phyloP scores from a whole-genome alignment of 352 stramenopile genomes.

The Globisporangium recalcitrans region DNA sequence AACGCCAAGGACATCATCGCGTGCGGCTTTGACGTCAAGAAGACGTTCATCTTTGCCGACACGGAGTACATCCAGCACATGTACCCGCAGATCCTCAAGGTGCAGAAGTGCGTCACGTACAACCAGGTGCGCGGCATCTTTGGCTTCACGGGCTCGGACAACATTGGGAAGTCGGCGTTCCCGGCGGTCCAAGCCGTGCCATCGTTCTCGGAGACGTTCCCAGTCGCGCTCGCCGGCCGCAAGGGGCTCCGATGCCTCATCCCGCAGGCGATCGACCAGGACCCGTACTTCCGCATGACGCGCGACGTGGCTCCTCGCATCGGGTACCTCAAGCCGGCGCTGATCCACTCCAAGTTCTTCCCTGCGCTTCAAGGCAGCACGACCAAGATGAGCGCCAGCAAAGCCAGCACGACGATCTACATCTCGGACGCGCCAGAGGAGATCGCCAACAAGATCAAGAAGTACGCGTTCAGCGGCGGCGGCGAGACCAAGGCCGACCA shows the following conservation, averaged over 20 bases:
- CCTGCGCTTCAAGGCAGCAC: slow-evolving; percentile 94
- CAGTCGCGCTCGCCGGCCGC: slow-evolving; percentile 77
- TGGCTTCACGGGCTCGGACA: slow-evolving; percentile 96
- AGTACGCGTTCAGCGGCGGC: slow-evolving; percentile 90
- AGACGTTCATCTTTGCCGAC: slow-evolving; percentile 99
- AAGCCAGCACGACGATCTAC: slow-evolving; percentile 97
- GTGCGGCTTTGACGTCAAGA: slow-evolving; percentile 94
- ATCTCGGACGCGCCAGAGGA: slow-evolving; percentile 97
- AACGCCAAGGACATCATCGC: slow-evolving; percentile 99
- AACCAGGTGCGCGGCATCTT: slow-evolving; percentile 98
- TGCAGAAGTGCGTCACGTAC: slow-evolving; percentile 98
- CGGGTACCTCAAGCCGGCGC: slow-evolving; percentile 93
- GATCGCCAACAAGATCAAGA: slow-evolving; percentile 92
- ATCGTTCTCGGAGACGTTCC: slow-evolving; percentile 97
- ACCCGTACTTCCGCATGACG: slow-evolving; percentile 98
- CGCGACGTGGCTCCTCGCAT: slow-evolving; percentile 98
- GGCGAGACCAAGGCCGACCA: slow-evolving; percentile 98
- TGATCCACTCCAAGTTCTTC: slow-evolving; percentile 99
- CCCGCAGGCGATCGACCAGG: slow-evolving; percentile 99
- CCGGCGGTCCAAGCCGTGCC: slow-evolving; percentile 97
- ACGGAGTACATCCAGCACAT: slow-evolving; percentile 98
- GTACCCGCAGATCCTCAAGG: slow-evolving; percentile 99
- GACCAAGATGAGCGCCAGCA: slow-evolving; percentile 99
- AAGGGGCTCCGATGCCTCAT: slow-evolving; percentile 97
- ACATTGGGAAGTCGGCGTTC: slow-evolving; percentile 99